Evolutionary conservation across 2,329 filamentous ascomycete genomes (phyloP).

Genomic region (Colletotrichum lindemuthianum): DNA sequence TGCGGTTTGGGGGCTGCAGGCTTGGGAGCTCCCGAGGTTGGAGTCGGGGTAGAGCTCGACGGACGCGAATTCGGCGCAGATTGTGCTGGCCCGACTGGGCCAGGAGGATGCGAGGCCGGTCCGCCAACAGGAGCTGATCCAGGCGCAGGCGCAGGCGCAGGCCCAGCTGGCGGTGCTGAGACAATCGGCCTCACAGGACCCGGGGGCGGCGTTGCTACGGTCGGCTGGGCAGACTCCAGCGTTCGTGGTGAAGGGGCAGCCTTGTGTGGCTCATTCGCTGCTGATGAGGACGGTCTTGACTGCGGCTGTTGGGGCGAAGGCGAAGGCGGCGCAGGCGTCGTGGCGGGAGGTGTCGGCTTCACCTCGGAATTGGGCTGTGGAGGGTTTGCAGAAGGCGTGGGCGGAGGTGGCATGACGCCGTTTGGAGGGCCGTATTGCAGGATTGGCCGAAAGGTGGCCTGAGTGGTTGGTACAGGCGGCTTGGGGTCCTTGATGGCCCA

Average conservation of each 20-base stretch:
- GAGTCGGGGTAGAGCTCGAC: slow-evolving; percentile 35
- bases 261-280: slow-evolving; percentile 12
- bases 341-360: slow-evolving; percentile 37
- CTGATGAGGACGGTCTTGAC: slow-evolving; percentile 16
- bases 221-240: slow-evolving; percentile 8
- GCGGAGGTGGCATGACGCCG: slow-evolving; percentile 67
- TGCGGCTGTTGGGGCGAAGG: slow-evolving; percentile 19
- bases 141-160: slow-evolving; percentile 36
- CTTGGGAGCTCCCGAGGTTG: slow-evolving; percentile 20
- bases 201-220: slow-evolving; percentile 13
- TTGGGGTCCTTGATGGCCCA: slow-evolving; percentile 76
- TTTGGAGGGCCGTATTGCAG: slow-evolving; percentile 74
- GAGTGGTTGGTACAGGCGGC: slow-evolving; percentile 44
- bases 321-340: slow-evolving; percentile 22
- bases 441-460: slow-evolving; percentile 59
- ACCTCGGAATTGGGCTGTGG: slow-evolving; percentile 32
- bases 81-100: slow-evolving; percentile 37
- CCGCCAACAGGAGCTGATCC: slow-evolving; percentile 34
- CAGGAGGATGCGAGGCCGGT: slow-evolving; percentile 35
- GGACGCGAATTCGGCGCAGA: slow-evolving; percentile 38
- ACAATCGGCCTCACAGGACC: slow-evolving; percentile 13
- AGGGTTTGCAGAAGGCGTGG: slow-evolving; percentile 28
- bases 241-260: slow-evolving; percentile 2
- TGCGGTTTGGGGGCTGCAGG: slow-evolving; percentile 31
- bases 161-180: slow-evolving; percentile 35